Evolutionary conservation across 306 rosid species (phyloP).

Genomic region (Prosopis cineraria): DNA sequence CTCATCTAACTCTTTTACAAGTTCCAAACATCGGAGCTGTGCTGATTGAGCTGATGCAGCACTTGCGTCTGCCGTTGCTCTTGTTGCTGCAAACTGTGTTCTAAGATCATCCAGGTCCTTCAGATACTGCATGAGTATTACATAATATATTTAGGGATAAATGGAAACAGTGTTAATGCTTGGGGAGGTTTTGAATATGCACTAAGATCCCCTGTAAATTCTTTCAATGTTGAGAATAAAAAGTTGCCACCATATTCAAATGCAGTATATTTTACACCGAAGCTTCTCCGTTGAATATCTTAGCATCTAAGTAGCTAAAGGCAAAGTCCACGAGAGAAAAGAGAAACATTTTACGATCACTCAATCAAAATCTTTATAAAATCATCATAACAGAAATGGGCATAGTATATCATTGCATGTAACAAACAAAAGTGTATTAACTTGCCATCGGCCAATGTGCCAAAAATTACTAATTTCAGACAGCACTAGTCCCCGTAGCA

Average conservation of each 20-base stretch:
- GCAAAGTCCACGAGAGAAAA: conserved; percentile 15
- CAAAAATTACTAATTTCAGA: background rate
- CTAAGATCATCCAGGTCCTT: conserved; percentile 76
- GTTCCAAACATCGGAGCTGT: conserved; percentile 67
- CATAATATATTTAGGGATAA: background rate
- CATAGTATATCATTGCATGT: conserved; percentile 12
- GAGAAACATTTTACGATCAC: background rate
- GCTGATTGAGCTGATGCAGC: conserved; percentile 85
- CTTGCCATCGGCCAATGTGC: background rate
- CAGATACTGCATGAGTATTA: conserved; percentile 58
- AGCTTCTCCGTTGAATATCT: background rate
- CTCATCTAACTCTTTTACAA: conserved; percentile 71
- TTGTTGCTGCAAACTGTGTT: conserved; percentile 64
- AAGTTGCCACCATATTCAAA: conserved; percentile 11
- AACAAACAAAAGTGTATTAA: conserved; percentile 25
- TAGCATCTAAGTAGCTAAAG: conserved; percentile 11
- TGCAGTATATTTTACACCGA: background rate
- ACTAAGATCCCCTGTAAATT: background rate
- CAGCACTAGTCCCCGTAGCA: background rate
- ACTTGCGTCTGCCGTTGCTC: conserved; percentile 80
- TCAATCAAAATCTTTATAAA: conserved; percentile 21
- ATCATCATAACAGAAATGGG: background rate
- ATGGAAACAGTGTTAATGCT: too few species aligned
- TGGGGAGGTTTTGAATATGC: conserved; percentile 11
- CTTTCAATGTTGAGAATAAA: conserved; percentile 1